Percentiles rank a stretch among this genome's conserved stretches.
phyloP scores from a whole-genome alignment of 2,329 filamentous ascomycete species.

The Claviceps cyperi region DNA sequence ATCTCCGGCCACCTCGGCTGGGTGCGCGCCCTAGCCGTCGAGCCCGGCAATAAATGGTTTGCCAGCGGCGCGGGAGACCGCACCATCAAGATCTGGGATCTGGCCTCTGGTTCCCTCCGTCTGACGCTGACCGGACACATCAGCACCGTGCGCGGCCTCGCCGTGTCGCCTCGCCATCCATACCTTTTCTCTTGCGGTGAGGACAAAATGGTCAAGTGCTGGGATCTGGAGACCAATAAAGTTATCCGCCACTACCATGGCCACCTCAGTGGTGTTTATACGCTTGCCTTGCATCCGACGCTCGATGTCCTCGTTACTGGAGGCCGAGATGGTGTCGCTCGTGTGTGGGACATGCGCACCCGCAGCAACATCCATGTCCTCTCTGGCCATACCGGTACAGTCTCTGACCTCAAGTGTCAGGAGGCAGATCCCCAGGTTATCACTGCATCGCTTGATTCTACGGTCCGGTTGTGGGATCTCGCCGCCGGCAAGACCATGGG shows the following conservation, averaged over 20 bases:
- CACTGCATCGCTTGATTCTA: conserved; percentile 80
- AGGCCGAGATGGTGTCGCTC: conserved; percentile 81
- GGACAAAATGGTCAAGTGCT: conserved; percentile 99
- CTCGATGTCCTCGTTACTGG: conserved; percentile 91
- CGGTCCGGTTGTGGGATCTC: conserved; percentile 86
- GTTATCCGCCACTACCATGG: conserved; percentile 97
- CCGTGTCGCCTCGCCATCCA: conserved; percentile 83
- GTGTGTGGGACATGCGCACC: conserved; percentile 98
- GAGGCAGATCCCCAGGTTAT: conserved; percentile 95
- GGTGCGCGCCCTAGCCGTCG: conserved; percentile 79
- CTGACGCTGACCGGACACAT: conserved; percentile 90
- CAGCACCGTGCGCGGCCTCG: conserved; percentile 80
- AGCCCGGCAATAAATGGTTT: conserved; percentile 96
- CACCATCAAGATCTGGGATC: conserved; percentile 97
- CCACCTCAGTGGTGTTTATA: conserved; percentile 91
- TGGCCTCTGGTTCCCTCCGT: conserved; percentile 71
- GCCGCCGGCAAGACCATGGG: conserved; percentile 94
- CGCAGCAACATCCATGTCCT: conserved; percentile 91
- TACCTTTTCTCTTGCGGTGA: conserved; percentile 97
- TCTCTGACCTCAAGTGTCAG: conserved; percentile 81
- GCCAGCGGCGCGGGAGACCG: conserved; percentile 88
- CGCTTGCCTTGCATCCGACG: conserved; percentile 81
- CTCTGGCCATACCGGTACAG: conserved; percentile 77
- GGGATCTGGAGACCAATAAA: conserved; percentile 99
- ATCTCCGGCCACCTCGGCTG: conserved; percentile 94